Evolutionary conservation across 768 basidiomycete species (phyloP), one percentile per base, ranked within the genome.

Genomic region (Lentinula boryana): DNA sequence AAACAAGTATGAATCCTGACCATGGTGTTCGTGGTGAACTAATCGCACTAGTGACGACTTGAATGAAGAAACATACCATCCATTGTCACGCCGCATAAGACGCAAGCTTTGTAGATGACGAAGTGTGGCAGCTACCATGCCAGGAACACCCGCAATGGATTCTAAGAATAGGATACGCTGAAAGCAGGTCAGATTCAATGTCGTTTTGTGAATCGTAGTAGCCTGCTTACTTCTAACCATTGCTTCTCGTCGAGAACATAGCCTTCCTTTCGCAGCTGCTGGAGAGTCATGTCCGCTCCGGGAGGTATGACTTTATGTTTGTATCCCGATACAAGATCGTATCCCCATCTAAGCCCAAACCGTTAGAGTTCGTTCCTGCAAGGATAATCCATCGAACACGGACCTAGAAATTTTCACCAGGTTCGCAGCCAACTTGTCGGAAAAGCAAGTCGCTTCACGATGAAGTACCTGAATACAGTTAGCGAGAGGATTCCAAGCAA

Each of bases 1-100:
- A 97, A 76, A 48, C 93, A 83, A 5, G 93, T 95, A 70, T 95
- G 92, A 64, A 97, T 97, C 94, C 94, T 95, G 40, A 84, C 80
- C 8, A 31, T 8, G 13, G 78, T 78, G 66, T 84, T 82, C 61
- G 82, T 78, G 65, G 5, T 27, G 21, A 40, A 10, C 15, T 36
- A 77, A 73, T 78, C 84, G 63, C 48, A 44, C 41, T 48, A 33
- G 41, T 60, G 56, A 49, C 12, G 60, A 46, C 6, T 61, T 53
- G 18, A 63, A 53, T 6, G 7, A 43, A 32, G 12, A 38, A 23
- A 59, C 76, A 52, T 54, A 79, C 80, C 81, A 82, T 67, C 82
- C 80, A 65, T 74, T 79, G 66, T 84, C 82, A 27, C 81, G 77
- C 38, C 76, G 77, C 90, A 98, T 91, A 40, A 95, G 77, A 43